phyloP scores from a whole-genome alignment of 805 yeast genomes.

The Saccharomycopsis oosterbeekiorum region DNA sequence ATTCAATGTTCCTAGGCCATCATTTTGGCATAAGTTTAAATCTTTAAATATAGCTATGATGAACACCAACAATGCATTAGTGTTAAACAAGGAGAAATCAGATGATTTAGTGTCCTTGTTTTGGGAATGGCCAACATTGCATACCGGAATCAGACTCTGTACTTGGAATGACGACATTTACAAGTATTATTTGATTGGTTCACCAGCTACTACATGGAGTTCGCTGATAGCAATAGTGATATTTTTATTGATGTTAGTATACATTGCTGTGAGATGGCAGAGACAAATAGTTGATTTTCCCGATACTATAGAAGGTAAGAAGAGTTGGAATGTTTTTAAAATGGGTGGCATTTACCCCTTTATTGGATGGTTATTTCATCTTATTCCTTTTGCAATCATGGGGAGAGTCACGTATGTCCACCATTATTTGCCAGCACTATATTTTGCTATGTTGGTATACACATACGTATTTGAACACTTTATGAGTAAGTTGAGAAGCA shows the following conservation, averaged over 20 bases:
- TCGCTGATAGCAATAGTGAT: slow-evolving; percentile 52
- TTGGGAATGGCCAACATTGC: slow-evolving; percentile 81
- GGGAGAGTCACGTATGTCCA: slow-evolving; percentile 79
- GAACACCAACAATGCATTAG: slow-evolving; percentile 72
- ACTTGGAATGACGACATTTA: slow-evolving; percentile 51
- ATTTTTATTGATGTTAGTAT: slow-evolving; percentile 37
- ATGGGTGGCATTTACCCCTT: slow-evolving; percentile 71
- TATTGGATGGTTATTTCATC: slow-evolving; percentile 74
- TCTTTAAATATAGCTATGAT: slow-evolving; percentile 75
- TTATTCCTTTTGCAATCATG: slow-evolving; percentile 65
- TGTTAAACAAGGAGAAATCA: slow-evolving; percentile 64
- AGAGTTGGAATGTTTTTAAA: slow-evolving; percentile 38
- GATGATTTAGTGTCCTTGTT: slow-evolving; percentile 61
- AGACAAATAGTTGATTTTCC: slow-evolving; percentile 61
- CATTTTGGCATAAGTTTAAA: slow-evolving; percentile 63
- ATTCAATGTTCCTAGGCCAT: slow-evolving; percentile 60
- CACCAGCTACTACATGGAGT: slow-evolving; percentile 71
- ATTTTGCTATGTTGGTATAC: slow-evolving; percentile 55
- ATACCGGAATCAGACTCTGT: slow-evolving; percentile 65
- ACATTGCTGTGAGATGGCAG: slow-evolving; percentile 63
- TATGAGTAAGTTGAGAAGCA: slow-evolving; percentile 23
- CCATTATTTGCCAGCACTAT: slow-evolving; percentile 75
- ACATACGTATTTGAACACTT: slow-evolving; percentile 43
- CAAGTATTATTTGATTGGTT: slow-evolving; percentile 61
- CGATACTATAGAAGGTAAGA: slow-evolving; percentile 23